A percentile compares a stretch with the other conserved stretches of the same genome.
Conservation (phyloP, 306 rosid species). For the Gillenia trifoliata region DNA sequence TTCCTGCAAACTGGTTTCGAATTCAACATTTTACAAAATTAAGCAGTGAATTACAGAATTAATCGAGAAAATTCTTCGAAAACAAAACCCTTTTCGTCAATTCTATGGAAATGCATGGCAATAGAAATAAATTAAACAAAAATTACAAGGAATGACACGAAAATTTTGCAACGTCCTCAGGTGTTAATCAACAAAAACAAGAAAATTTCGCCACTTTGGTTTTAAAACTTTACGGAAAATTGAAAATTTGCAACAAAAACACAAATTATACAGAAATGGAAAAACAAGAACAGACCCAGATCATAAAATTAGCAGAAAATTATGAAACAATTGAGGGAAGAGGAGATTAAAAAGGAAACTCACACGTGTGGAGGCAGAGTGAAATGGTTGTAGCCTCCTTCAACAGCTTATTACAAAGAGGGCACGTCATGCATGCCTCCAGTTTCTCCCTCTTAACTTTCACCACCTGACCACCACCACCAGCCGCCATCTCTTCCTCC, state of each 20-base stretch:
- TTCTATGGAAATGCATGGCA: neutral
- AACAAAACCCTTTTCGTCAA: neutral
- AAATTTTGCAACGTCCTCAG: neutral
- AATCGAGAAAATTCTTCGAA: neutral
- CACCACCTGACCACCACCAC: constrained; percentile 36
- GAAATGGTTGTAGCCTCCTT: constrained; percentile 88
- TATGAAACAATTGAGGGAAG: neutral
- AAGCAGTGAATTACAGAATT: constrained; percentile 20
- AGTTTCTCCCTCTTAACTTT: constrained; percentile 60
- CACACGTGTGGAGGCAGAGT: constrained; percentile 92
- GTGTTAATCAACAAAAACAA: neutral
- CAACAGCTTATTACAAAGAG: constrained; percentile 69
- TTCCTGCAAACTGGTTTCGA: constrained; percentile 82
- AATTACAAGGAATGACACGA: neutral
- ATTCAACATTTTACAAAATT: constrained; percentile 14
- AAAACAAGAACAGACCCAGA: constrained; percentile 23
- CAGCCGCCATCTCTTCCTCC: constrained; percentile 28
- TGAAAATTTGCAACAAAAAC: constrained; percentile 5
- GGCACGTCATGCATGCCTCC: constrained; percentile 96
- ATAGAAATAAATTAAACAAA: neutral
- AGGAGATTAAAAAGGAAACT: constrained; percentile 16
- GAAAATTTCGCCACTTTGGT: no score
- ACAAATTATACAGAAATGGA: constrained; percentile 10
- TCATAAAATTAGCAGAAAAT: constrained; percentile 18
- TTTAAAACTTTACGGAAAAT: no score